Evolutionary conservation across 1,284 basidiomycete genomes (phyloP).

Genomic region (Ustilago vetiveriae): DNA sequence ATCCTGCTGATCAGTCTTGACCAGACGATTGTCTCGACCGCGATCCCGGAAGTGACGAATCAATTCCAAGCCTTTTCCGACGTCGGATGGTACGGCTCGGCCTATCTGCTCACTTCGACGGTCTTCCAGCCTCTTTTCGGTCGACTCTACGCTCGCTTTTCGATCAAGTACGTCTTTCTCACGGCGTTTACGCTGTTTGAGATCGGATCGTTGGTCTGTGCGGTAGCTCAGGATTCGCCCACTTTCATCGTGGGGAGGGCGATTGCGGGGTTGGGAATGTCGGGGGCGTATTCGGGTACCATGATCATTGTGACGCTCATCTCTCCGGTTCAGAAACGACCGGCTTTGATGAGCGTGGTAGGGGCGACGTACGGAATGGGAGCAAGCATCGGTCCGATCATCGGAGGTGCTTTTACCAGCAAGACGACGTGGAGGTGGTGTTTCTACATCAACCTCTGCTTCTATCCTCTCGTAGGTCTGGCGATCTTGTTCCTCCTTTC

Average conservation of each 20-base stretch:
- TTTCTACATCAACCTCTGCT: constrained; percentile 53
- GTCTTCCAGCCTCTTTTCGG: constrained; percentile 59
- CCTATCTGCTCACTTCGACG: constrained; percentile 56
- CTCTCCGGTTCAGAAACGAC: constrained; percentile 27
- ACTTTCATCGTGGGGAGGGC: constrained; percentile 60
- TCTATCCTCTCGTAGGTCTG: constrained; percentile 41
- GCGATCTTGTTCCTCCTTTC: constrained; percentile 46
- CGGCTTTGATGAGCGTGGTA: constrained; percentile 33
- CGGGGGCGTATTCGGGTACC: constrained; percentile 52
- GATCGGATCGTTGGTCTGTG: constrained; percentile 57
- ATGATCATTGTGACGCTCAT: constrained; percentile 51
- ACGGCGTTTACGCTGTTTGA: constrained; percentile 46
- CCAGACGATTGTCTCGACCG: constrained; percentile 59
- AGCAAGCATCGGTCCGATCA: constrained; percentile 36
- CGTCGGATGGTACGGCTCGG: constrained; percentile 57
- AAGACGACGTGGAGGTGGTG: constrained; percentile 61
- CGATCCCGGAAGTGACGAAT: constrained; percentile 51
- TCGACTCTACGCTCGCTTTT: constrained; percentile 48
- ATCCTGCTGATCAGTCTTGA: constrained; percentile 31
- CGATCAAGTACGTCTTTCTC: constrained; percentile 52
- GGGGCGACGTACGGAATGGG: constrained; percentile 52
- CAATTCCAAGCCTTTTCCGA: constrained; percentile 47
- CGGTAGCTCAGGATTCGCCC: constrained; percentile 38
- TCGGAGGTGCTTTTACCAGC: constrained; percentile 51
- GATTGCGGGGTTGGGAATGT: constrained; percentile 52